These are phyloP conservation scores for Quercus agrifolia DNA, from an alignment of 306 rosid species.

Conservation along the genomic window DNA sequence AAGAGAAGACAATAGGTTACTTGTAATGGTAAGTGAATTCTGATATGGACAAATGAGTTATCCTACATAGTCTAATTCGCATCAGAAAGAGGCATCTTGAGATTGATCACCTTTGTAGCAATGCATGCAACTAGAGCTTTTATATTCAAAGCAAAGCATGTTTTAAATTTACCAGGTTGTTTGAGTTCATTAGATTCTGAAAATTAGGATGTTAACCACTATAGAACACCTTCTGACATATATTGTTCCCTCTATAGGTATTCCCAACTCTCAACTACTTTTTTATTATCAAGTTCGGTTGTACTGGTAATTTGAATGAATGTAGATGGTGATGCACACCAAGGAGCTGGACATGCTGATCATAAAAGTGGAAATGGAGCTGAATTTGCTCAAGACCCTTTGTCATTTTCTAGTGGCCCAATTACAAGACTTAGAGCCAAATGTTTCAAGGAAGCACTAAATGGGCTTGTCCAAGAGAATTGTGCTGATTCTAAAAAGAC, in stretches of 20 bases:
- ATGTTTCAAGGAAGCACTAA: too few species aligned
- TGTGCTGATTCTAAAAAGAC: too few species aligned
- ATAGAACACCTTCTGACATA: background rate
- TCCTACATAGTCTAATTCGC: background rate
- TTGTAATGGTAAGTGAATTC: background rate
- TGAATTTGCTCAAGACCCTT: too few species aligned
- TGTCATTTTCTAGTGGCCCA: too few species aligned
- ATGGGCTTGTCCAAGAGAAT: too few species aligned
- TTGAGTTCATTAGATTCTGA: background rate
- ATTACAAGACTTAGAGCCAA: too few species aligned
- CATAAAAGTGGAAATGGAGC: too few species aligned
- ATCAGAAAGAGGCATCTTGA: background rate
- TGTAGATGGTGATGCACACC: background rate
- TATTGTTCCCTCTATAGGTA: background rate
- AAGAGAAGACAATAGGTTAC: background rate
- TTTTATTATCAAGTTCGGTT: background rate
- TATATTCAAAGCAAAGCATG: background rate
- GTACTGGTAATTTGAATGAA: background rate
- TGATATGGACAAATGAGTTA: background rate
- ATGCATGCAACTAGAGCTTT: background rate
- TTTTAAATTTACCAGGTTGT: background rate
- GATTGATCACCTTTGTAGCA: background rate
- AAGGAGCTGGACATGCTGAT: too few species aligned
- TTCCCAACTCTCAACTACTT: background rate
- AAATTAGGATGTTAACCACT: background rate